Evolutionary conservation across 163 green algal species (phyloP).

Genomic region (Chlorella variabilis): DNA sequence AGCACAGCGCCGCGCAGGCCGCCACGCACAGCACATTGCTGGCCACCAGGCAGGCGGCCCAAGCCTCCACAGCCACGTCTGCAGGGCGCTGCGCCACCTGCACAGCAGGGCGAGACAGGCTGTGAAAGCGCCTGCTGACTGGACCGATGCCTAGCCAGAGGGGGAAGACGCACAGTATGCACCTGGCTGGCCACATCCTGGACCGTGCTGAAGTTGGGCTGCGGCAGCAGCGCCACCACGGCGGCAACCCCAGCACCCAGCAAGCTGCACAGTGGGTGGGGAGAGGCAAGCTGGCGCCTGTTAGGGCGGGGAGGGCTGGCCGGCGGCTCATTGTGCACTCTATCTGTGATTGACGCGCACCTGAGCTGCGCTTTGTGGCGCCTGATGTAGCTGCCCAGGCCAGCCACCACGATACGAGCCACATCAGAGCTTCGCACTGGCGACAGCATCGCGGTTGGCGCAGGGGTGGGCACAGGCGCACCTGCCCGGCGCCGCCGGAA

Average conservation of each 20-base stretch:
- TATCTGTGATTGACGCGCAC: too few relatives aligned
- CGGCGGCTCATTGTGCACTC: too few relatives aligned
- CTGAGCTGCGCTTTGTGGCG: constrained; percentile 1
- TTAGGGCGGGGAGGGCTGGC: too few relatives aligned
- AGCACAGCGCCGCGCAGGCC: background rate
- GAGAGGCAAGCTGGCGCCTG: too few relatives aligned
- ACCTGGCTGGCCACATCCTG: background rate
- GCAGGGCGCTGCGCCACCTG: background rate
- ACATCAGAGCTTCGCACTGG: background rate
- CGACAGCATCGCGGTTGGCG: background rate
- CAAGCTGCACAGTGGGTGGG: background rate
- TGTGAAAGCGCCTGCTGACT: too few relatives aligned
- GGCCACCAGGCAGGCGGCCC: background rate
- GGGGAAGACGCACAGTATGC: too few relatives aligned
- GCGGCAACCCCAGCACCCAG: background rate
- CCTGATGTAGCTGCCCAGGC: background rate
- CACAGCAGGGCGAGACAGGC: background rate
- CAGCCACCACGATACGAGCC: background rate
- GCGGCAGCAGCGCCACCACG: background rate
- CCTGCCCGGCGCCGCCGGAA: too few relatives aligned
- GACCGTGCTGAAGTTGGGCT: background rate
- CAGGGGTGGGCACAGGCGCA: too few relatives aligned
- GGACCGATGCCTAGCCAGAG: too few relatives aligned
- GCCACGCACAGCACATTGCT: constrained; percentile 2
- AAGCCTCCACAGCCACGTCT: background rate